Conservation (phyloP, 768 basidiomycete genomes). For the Tremella mesenterica region DNA sequence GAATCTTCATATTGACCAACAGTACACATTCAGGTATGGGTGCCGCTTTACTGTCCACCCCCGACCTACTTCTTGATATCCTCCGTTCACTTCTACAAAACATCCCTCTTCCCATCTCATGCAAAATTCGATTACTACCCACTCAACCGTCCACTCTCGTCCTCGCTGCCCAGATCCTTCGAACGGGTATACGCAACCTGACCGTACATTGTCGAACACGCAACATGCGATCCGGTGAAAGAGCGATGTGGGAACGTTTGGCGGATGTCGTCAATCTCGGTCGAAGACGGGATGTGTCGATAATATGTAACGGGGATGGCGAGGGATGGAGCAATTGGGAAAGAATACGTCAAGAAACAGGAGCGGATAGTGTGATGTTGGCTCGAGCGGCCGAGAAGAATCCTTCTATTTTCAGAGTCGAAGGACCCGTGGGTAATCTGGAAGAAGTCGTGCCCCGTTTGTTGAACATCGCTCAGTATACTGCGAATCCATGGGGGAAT, state of each 20-base stretch:
- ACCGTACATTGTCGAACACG: slow-evolving; percentile 93
- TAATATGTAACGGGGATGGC: slow-evolving; percentile 93
- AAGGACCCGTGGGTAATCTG: slow-evolving; percentile 55
- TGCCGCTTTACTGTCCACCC: slow-evolving; percentile 82
- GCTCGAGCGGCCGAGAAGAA: slow-evolving; percentile 91
- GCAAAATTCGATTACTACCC: slow-evolving; percentile 83
- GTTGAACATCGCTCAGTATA: slow-evolving; percentile 51
- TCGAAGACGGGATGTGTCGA: slow-evolving; percentile 67
- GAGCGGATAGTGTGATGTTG: slow-evolving; percentile 92
- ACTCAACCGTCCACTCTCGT: slow-evolving; percentile 77
- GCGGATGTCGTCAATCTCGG: slow-evolving; percentile 81
- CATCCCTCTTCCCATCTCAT: slow-evolving; percentile 78
- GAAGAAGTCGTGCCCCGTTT: slow-evolving; percentile 64
- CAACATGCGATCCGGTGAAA: slow-evolving; percentile 76
- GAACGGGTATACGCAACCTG: slow-evolving; percentile 76
- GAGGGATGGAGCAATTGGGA: slow-evolving; percentile 67
- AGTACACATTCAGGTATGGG: slow-evolving; percentile 70
- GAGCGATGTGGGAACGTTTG: slow-evolving; percentile 67
- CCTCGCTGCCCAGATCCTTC: slow-evolving; percentile 77
- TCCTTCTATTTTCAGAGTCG: slow-evolving; percentile 70
- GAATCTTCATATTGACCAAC: neutral
- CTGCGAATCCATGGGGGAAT: slow-evolving; percentile 68
- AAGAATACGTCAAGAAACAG: slow-evolving; percentile 64
- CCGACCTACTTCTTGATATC: slow-evolving; percentile 82
- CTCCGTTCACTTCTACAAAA: slow-evolving; percentile 64